A percentile compares a stretch with the other conserved stretches of the same genome.
Evolutionary conservation across 352 stramenopile genomes (phyloP).

Genomic region (Globisporangium cystogenes): DNA sequence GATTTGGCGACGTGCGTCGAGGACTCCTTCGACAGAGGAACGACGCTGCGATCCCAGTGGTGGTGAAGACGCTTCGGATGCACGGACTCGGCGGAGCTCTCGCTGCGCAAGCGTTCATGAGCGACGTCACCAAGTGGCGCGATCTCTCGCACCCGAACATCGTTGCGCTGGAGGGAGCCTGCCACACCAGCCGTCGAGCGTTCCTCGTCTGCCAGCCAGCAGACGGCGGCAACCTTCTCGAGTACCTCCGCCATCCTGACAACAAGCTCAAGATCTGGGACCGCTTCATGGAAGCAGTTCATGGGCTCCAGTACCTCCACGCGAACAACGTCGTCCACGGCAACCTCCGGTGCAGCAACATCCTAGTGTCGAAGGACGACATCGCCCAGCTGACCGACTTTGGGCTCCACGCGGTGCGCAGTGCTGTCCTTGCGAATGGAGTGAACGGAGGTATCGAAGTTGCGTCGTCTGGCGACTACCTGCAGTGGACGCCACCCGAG

Average conservation of each 20-base stretch:
- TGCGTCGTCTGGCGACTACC: neutral
- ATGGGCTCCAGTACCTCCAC: neutral
- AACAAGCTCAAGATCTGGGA: neutral
- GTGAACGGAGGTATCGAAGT: too few relatives aligned
- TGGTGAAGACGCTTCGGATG: neutral
- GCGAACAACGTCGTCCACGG: neutral
- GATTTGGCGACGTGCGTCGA: neutral
- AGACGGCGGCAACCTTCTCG: neutral
- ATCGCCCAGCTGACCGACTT: slow-evolving; percentile 1
- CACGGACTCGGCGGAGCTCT: neutral
- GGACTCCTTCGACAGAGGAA: neutral
- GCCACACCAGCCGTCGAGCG: neutral
- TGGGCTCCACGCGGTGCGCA: neutral
- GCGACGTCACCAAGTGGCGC: neutral
- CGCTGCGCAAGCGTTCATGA: neutral
- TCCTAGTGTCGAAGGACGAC: neutral
- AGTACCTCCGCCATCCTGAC: neutral
- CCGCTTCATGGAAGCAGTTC: neutral
- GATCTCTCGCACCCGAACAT: neutral
- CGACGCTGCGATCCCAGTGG: neutral
- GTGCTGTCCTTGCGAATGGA: neutral
- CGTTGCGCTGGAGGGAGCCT: neutral
- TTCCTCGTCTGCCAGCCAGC: neutral
- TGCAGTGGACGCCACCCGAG: neutral
- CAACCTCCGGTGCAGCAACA: neutral